These are phyloP conservation scores for Talaromyces sp. DNA, from an alignment of 2,329 filamentous ascomycete species.

Conservation along the genomic window DNA sequence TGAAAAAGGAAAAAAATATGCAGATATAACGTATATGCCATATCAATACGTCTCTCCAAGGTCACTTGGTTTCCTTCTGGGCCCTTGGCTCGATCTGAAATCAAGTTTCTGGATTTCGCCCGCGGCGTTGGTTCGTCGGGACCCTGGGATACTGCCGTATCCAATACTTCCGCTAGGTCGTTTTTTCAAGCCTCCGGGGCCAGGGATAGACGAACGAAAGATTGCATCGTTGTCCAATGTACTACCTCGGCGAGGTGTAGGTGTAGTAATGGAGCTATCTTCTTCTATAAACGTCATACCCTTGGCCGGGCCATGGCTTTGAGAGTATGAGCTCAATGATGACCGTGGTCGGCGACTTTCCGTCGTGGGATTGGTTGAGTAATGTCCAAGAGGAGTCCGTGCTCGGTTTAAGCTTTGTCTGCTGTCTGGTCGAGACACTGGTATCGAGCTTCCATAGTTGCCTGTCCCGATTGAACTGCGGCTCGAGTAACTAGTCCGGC, in stretches of 20 bases:
- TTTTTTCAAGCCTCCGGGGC: constrained; percentile 44
- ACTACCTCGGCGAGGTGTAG: constrained; percentile 31
- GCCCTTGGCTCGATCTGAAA: constrained; percentile 41
- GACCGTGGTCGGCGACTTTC: constrained; percentile 59
- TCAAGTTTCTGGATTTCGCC: constrained; percentile 31
- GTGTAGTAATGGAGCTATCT: constrained; percentile 25
- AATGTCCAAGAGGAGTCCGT: constrained; percentile 59
- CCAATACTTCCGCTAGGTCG: constrained; percentile 43
- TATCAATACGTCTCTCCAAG: constrained; percentile 53
- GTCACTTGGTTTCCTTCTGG: constrained; percentile 47
- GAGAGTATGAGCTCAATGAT: constrained; percentile 57
- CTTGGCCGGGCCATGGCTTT: constrained; percentile 52
- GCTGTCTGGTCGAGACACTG: constrained; percentile 56
- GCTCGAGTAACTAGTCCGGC: constrained; percentile 58
- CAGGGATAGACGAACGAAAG: constrained; percentile 43
- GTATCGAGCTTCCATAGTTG: constrained; percentile 29
- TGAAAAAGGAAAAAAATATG: constrained; percentile 4
- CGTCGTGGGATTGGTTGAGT: constrained; percentile 42
- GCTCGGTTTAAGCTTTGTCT: constrained; percentile 56
- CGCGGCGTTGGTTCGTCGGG: constrained; percentile 34
- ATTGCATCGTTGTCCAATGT: constrained; percentile 32
- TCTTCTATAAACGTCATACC: constrained; percentile 54
- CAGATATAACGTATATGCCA: neutral
- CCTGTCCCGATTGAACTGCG: constrained; percentile 36
- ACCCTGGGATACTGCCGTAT: constrained; percentile 26